phyloP scores from a whole-genome alignment of 2,329 filamentous ascomycete genomes.

The Clathrospora elynae region DNA sequence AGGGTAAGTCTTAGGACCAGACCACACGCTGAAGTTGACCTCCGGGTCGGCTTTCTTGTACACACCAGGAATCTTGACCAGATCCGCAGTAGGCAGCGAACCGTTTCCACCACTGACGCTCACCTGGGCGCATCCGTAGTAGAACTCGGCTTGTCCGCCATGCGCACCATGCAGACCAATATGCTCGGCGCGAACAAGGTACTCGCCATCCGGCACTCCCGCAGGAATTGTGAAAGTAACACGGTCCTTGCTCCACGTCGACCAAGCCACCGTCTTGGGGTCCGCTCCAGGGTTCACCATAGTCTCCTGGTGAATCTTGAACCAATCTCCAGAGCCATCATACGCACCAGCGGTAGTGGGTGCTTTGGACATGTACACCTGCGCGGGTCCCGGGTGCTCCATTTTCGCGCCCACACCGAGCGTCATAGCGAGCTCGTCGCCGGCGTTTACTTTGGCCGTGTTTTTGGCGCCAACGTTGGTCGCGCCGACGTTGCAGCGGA shows the following conservation, averaged over 20 bases:
- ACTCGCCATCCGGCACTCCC: conserved; percentile 48
- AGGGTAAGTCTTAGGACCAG: conserved; percentile 28
- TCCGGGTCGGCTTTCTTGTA: conserved; percentile 39
- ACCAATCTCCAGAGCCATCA: conserved; percentile 34
- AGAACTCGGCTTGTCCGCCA: conserved; percentile 48
- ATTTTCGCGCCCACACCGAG: conserved; percentile 26
- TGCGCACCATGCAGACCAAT: conserved; percentile 50
- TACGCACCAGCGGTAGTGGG: conserved; percentile 23
- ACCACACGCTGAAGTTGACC: conserved; percentile 25
- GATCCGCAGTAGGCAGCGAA: conserved; percentile 31
- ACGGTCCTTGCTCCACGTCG: conserved; percentile 25
- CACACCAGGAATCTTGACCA: conserved; percentile 49
- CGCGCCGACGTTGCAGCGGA: conserved; percentile 36
- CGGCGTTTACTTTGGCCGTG: conserved; percentile 22
- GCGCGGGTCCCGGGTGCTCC: conserved; percentile 26
- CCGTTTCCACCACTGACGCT: conserved; percentile 46
- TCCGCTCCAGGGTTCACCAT: conserved; percentile 16
- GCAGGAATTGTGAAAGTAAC: conserved; percentile 44
- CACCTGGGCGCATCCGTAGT: conserved; percentile 50
- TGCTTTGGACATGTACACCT: conserved; percentile 36
- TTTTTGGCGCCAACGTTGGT: conserved; percentile 18
- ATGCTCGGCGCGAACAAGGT: conserved; percentile 52
- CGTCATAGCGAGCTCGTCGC: conserved; percentile 23
- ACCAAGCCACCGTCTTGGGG: conserved; percentile 21
- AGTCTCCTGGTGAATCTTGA: conserved; percentile 32